Evolutionary conservation across 345 rosid genomes (phyloP), one percentile per base, ranked within the genome.

Genomic region (Eucalyptus erythrocorys): DNA sequence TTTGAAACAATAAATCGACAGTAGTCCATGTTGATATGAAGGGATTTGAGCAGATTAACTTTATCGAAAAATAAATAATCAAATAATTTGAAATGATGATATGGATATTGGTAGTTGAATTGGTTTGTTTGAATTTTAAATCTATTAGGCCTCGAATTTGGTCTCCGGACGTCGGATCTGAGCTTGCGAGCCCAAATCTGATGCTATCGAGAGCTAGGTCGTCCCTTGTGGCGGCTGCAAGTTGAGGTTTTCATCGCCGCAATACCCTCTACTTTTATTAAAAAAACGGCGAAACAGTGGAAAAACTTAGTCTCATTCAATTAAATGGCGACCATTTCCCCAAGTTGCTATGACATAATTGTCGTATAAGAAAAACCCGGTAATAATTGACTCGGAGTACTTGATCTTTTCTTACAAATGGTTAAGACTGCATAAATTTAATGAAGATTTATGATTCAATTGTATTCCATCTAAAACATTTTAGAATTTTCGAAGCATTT

Each of bases 361-460:
- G 7, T 15, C 7, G 3, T 14, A 5, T 59, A 10, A 10, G 66
- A 59, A 59, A 59, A 59, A 27, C 66, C n/a, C 15, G 11, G 15
- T 59, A 27, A 27, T 48, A 59, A 26, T 27, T 59, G 7, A 59
- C 66, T 11, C 27, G 26, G 12, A 55, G 30, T 10, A 59, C 66
- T 59, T 59, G n/a, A 59, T 27, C 61, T 55, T 66, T 66, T 66
- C 22, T 66, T 64, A 30, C 37, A 64, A 64, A 64, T n/a, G 76
- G 32, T n/a, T n/a, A 64, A n/a, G 76, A 64, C 5, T 13, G 0
- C 34, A 64, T n/a, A 13, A 6, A 14, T 64, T 64, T 13, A 7
- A 64, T 15, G 3, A 68, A 68, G 21, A 12, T 32, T 68, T 1
- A 9, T 10, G 10, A 32, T 8, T 66, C 0, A 0, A 32, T 68